Percentiles rank a stretch among this genome's conserved stretches.
phyloP scores from a whole-genome alignment of 1,139 yeast species.

The Yamadazyma blattariae region DNA sequence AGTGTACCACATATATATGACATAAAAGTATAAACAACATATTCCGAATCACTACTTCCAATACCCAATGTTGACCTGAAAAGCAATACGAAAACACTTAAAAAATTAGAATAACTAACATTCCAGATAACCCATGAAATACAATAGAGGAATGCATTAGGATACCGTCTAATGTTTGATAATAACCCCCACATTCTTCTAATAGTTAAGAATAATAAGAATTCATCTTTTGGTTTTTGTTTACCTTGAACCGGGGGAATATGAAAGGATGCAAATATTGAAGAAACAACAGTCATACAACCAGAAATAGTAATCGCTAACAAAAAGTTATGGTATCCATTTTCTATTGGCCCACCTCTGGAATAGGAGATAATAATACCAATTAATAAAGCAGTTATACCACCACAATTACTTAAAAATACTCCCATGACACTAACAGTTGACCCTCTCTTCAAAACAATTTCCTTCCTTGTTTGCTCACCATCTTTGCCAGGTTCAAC shows the following conservation, averaged over 20 bases:
- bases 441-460: constrained; percentile 32
- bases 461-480: constrained; percentile 25
- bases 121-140: constrained; percentile 48
- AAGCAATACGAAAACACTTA: constrained; percentile 35
- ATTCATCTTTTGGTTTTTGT: constrained; percentile 22
- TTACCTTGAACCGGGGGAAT: constrained; percentile 34
- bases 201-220: constrained; percentile 22
- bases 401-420: constrained; percentile 38
- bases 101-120: constrained; percentile 34
- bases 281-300: constrained; percentile 28
- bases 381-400: constrained; percentile 35
- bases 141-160: constrained; percentile 38
- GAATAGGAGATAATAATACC: constrained; percentile 39
- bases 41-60: constrained; percentile 39
- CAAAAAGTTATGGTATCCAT: constrained; percentile 35
- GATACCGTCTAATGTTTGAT: constrained; percentile 27
- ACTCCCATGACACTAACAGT: constrained; percentile 40
- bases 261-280: constrained; percentile 23
- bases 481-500: constrained; percentile 5
- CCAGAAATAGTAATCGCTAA: constrained; percentile 44
- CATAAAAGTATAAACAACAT: constrained; percentile 39
- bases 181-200: constrained; percentile 25
- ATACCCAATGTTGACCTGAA: constrained; percentile 42
- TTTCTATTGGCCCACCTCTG: constrained; percentile 23
- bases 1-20: constrained; percentile 32